Base-by-base conservation (phyloP, 2,329 filamentous ascomycete species). In the Anthostomella pinea region DNA sequence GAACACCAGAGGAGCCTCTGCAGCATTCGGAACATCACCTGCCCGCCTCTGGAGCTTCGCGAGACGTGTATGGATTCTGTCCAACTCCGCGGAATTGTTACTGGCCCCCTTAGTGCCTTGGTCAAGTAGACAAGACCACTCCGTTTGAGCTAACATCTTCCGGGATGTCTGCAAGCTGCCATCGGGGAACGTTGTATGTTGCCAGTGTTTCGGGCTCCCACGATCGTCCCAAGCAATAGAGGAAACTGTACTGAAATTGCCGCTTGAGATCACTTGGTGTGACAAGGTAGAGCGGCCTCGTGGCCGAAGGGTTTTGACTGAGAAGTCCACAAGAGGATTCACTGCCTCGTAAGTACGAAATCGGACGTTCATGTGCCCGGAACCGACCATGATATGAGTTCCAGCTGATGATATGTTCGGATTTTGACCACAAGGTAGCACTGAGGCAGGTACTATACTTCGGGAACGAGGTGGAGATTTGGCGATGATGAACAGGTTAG, bases 181-280 rank as follows among this genome's bases (percentile, higher is more conserved):
- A 19, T 52, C 43, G 3, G 19, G 8, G 2, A 50, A 36, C 4
- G 17, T 29, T 8, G 45, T 44, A 8, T 48, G 26, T 3, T 21
- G 8, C 41, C 38, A 50, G 2, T 37, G n/a, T 6, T 31, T 23
- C 1, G 45, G 35, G 5, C 3, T 19, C 0, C 15, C 21, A 9
- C 29, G 3, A 1, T 28, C 8, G n/a, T 39, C 24, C 48, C 48
- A 53, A 10, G 30, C 34, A 1, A 48, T 29, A 0, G 49, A 52
- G 3, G 51, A 14, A 0, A 54, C 11, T 1, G 41, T 17, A 3
- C 27, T 36, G 16, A 46, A 20, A 4, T 16, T 30, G 1, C 33
- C 37, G 16, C 28, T 28, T 3, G 49, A 46, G 14, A 54, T 26
- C 0, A 52, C 22, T 14, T 45, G 32, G 32, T 52, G 48, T 0